Percentiles rank a stretch among this genome's conserved stretches.
These are phyloP conservation scores for Salix arbutifolia DNA, from an alignment of 345 rosid genomes.

Conservation along the genomic window DNA sequence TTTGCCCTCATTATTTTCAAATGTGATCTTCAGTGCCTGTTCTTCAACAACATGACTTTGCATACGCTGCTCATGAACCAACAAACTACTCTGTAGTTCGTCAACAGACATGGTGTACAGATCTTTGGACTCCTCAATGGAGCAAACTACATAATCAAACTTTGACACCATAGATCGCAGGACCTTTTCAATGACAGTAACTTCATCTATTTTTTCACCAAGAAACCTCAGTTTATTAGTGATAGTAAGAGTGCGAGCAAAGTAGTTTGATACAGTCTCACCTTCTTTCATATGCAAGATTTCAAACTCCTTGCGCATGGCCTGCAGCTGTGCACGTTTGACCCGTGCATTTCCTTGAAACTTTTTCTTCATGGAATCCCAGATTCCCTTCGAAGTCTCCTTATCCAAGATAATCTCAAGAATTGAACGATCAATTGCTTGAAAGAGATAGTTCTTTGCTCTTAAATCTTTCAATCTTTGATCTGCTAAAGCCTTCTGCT, in stretches of 20 bases:
- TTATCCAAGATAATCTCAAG: conserved; percentile 12
- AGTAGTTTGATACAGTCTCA: conserved; percentile 4
- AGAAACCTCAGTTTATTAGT: conserved; percentile 8
- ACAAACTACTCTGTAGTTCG: background rate
- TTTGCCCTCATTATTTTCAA: no score
- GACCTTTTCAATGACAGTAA: conserved; percentile 12
- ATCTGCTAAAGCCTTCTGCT: no score
- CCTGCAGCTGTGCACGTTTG: background rate
- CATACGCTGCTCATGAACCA: background rate
- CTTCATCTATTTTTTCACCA: conserved; percentile 5
- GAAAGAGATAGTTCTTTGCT: conserved; percentile 13
- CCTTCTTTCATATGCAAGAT: background rate
- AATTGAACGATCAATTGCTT: conserved; percentile 8
- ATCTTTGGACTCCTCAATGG: conserved; percentile 9
- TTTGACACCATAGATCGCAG: background rate
- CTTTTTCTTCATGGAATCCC: conserved; percentile 10
- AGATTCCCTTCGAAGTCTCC: background rate
- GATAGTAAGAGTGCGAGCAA: background rate
- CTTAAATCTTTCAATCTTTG: background rate
- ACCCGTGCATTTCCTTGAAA: conserved; percentile 13
- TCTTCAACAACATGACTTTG: background rate
- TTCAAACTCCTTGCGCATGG: conserved; percentile 1
- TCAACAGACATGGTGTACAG: background rate
- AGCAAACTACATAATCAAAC: conserved; percentile 3
- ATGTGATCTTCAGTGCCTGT: background rate